Evolutionary conservation across 2,329 filamentous ascomycete genomes (phyloP), one percentile per base, ranked within the genome.

Genomic region (Aureobasidium sp.): DNA sequence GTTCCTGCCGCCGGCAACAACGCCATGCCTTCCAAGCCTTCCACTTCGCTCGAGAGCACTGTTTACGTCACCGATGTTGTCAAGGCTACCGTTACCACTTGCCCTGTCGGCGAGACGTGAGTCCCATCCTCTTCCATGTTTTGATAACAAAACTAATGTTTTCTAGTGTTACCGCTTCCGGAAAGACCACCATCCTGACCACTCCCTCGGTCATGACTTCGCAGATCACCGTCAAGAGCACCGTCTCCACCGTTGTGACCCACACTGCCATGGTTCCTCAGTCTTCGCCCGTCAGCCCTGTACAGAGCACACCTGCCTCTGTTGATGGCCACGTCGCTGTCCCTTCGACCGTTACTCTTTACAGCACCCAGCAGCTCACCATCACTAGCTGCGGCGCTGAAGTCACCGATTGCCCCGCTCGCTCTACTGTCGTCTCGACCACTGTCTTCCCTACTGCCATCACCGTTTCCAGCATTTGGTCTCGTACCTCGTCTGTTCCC

Each of bases 1-100:
- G 57, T 57, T 46, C 51, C 58, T 11, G 45, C 31, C 23, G 49
- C 38, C 17, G 60, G 46, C 21, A 42, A 43, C 46, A 29, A 45
- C 53, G 53, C 60, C 29, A 13, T 58, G 10, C 43, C 55, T 17
- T 29, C 40, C 27, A 25, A 57, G 53, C 10, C 37, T 21, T 45
- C 38, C 15, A 19, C 35, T 8, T 47, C 55, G 17, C 29, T 45
- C 29, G 43, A 62, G 31, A 47, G 31, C 46, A 59, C 50, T 25
- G 58, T 59, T n/a, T 57, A 57, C 37, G 54, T 62, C 11, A 62
- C 60, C 9, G 47, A 62, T 13, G 67, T 66, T 23, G 60, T 66
- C 37, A 66, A 67, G 65, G 63, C 64, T 60, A 69, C 68, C n/a
- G 49, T 73, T n/a, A 71, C 69, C 27, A 67, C 70, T 65, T 76